phyloP scores from a whole-genome alignment of 106 monocot genomes.

The Gastrodia elata region DNA sequence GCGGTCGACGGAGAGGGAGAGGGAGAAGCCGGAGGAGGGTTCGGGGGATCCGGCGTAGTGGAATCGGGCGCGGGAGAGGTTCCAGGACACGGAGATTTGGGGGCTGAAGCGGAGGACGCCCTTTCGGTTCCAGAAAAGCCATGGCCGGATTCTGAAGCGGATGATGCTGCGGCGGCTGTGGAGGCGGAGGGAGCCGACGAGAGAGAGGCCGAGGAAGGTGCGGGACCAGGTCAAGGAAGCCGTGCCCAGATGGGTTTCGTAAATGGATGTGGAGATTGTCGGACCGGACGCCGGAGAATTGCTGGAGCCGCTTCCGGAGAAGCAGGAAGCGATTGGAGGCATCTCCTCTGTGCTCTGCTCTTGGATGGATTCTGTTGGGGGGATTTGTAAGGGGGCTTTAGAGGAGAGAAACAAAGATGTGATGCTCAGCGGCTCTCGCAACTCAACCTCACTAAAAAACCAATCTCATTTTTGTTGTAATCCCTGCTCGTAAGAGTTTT shows the following conservation, averaged over 20 bases:
- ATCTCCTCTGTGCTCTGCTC: slow-evolving; percentile 13
- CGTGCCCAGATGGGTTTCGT: slow-evolving; percentile 58
- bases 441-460: no score
- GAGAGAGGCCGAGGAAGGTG: slow-evolving; percentile 54
- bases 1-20: slow-evolving; percentile 46
- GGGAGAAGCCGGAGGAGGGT: slow-evolving; percentile 45
- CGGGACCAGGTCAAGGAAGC: slow-evolving; percentile 70
- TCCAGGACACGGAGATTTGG: slow-evolving; percentile 56
- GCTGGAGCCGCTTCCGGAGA: background rate
- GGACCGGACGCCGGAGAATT: slow-evolving; percentile 24
- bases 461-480: no score
- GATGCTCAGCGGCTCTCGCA: no score
- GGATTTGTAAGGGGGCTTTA: background rate
- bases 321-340: slow-evolving; percentile 38
- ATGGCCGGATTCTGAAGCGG: slow-evolving; percentile 52
- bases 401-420: background rate
- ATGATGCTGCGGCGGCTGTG: slow-evolving; percentile 2
- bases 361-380: background rate
- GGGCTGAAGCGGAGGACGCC: slow-evolving; percentile 36
- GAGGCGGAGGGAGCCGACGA: slow-evolving; percentile 36
- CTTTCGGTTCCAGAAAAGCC: slow-evolving; percentile 64
- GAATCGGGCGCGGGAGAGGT: slow-evolving; percentile 54
- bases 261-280: slow-evolving; percentile 53
- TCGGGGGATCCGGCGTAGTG: slow-evolving; percentile 40
- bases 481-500: no score